Evolutionary conservation across 495 filamentous ascomycete genomes (phyloP).

Genomic region (Hypoxylon lienhwacheense): DNA sequence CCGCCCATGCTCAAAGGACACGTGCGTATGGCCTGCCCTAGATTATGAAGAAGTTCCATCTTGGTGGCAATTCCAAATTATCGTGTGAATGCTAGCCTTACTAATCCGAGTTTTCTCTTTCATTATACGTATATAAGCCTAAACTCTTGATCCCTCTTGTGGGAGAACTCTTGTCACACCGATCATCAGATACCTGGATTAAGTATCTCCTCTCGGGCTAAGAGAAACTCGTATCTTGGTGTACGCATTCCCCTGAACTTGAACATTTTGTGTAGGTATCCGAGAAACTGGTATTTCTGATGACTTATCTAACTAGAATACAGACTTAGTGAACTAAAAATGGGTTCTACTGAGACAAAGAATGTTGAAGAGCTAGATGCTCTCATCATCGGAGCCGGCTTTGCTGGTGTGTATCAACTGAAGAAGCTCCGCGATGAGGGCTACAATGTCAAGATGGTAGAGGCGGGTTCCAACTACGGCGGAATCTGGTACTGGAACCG

Average conservation of each 20-base stretch:
- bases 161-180: background rate
- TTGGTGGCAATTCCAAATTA: background rate
- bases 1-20: no score
- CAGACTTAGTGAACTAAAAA: constrained; percentile 2
- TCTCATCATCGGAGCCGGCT: constrained; percentile 57
- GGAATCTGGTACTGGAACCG: constrained; percentile 60
- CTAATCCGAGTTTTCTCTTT: background rate
- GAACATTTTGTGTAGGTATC: background rate
- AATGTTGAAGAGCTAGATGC: constrained; percentile 49
- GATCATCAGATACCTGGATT: background rate
- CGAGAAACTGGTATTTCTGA: background rate
- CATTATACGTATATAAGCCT: background rate
- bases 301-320: background rate
- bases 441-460: constrained; percentile 47
- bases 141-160: background rate
- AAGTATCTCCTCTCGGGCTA: background rate
- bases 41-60: no score
- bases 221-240: background rate
- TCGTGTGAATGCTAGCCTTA: background rate
- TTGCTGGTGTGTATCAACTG: constrained; percentile 42
- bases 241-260: background rate
- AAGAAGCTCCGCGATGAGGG: constrained; percentile 39
- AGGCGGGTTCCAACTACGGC: constrained; percentile 52
- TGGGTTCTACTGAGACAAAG: constrained; percentile 21
- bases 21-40: no score